Evolutionary conservation across 176 grass and related monocot genomes (phyloP).

Genomic region (Musa beccarii): DNA sequence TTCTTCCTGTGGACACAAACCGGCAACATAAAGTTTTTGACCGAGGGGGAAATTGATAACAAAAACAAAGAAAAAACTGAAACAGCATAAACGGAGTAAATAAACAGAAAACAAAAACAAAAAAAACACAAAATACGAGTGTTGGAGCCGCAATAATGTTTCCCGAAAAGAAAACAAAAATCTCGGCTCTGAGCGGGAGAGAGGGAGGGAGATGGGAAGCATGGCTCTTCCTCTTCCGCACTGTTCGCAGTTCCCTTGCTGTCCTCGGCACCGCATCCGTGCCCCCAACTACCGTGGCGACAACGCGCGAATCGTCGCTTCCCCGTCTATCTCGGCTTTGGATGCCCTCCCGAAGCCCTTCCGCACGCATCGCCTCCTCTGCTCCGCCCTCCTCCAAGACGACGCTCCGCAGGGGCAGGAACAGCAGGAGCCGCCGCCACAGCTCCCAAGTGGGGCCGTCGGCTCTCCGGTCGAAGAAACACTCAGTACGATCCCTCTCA

Average conservation of each 20-base stretch:
- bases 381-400: neutral
- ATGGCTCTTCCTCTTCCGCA: neutral
- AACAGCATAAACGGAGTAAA: too few relatives aligned
- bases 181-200: neutral
- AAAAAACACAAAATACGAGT: neutral
- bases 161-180: neutral
- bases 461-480: neutral
- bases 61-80: too few relatives aligned
- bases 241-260: neutral
- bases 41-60: too few relatives aligned
- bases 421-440: neutral
- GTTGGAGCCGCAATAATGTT: neutral
- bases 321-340: neutral
- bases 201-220: neutral
- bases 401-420: neutral
- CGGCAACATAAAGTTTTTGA: too few relatives aligned
- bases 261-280: neutral
- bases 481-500: neutral
- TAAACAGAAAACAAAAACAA: neutral
- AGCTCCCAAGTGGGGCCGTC: neutral
- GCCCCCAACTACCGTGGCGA: neutral
- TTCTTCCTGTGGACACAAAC: neutral
- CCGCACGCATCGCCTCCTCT: neutral
- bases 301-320: too few relatives aligned
- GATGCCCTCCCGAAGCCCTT: neutral